phyloP scores from a whole-genome alignment of 257 asterid species.

The Plantago ovata region DNA sequence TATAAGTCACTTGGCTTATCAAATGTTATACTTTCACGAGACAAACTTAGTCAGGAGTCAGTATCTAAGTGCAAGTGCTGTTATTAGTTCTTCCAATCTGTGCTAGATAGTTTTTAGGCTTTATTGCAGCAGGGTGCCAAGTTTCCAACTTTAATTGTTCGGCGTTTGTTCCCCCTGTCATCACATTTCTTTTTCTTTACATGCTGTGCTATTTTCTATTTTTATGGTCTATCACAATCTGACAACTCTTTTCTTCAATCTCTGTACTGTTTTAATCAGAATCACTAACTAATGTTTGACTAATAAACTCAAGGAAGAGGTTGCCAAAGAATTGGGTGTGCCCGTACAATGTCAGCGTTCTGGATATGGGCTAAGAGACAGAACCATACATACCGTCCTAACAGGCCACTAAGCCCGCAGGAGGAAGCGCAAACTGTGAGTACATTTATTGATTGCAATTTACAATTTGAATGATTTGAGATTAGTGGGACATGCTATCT shows the following conservation, averaged over 20 bases:
- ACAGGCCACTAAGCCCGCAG: conserved; percentile 84
- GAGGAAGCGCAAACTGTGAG: conserved; percentile 84
- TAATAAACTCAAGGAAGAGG: conserved; percentile 69
- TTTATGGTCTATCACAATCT: too few relatives aligned
- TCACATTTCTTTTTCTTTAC: too few relatives aligned
- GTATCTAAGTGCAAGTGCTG: too few relatives aligned
- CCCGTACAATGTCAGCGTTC: conserved; percentile 91
- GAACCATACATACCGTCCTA: conserved; percentile 95
- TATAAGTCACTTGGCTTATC: too few relatives aligned
- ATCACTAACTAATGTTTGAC: conserved; percentile 1
- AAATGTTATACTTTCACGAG: too few relatives aligned
- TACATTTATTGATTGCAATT: conserved; percentile 3
- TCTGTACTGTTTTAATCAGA: background rate
- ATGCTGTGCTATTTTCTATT: too few relatives aligned
- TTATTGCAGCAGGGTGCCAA: too few relatives aligned
- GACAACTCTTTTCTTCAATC: background rate
- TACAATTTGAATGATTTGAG: conserved; percentile 2
- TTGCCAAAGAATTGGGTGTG: conserved; percentile 78
- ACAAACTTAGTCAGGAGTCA: too few relatives aligned
- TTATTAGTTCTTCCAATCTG: too few relatives aligned
- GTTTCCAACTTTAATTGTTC: too few relatives aligned
- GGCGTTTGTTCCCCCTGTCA: too few relatives aligned
- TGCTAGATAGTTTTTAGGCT: too few relatives aligned
- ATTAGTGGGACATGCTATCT: conserved; percentile 4
- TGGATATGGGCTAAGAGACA: conserved; percentile 99